Evolutionary conservation across 139 green algal genomes (phyloP).

Genomic region (Raphidocelis subcapitata): DNA sequence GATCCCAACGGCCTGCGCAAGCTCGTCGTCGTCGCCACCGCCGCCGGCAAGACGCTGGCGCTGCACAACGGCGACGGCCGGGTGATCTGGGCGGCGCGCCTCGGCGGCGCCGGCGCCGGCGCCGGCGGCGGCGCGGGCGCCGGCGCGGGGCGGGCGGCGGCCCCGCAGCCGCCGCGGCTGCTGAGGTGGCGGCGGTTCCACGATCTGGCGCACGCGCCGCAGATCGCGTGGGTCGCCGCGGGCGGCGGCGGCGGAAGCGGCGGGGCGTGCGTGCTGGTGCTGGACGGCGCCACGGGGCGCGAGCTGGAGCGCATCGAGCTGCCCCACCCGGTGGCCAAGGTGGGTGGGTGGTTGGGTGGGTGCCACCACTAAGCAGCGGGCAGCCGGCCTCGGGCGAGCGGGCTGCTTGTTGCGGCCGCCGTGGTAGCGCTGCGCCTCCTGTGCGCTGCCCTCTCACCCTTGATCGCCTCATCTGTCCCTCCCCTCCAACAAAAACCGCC

Average conservation of each 20-base stretch:
- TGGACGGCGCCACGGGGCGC: slow-evolving; percentile 61
- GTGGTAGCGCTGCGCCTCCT: not conserved
- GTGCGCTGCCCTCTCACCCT: not conserved
- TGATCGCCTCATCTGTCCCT: too few species aligned
- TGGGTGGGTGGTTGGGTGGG: slow-evolving; percentile 7
- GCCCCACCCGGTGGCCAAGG: slow-evolving; percentile 33
- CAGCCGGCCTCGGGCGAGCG: too few species aligned
- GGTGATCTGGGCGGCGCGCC: slow-evolving; percentile 66
- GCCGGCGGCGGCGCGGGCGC: not conserved
- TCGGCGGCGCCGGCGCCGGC: slow-evolving; percentile 4
- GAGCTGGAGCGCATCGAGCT: slow-evolving; percentile 19
- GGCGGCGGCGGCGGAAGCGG: not conserved
- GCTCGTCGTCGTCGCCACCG: slow-evolving; percentile 62
- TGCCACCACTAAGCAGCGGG: too few species aligned
- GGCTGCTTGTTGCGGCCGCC: not conserved
- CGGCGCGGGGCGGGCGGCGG: not conserved
- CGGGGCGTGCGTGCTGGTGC: slow-evolving; percentile 17
- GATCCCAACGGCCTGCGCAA: slow-evolving; percentile 83
- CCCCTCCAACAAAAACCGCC: too few species aligned
- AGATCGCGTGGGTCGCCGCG: slow-evolving; percentile 46
- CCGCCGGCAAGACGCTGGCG: slow-evolving; percentile 60
- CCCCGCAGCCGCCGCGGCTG: slow-evolving; percentile 17
- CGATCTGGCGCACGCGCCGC: slow-evolving; percentile 53
- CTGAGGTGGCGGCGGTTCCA: slow-evolving; percentile 60
- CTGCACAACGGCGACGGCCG: slow-evolving; percentile 91